phyloP scores from a whole-genome alignment of 305 asterid genomes.

The Caryopteris hybrid region DNA sequence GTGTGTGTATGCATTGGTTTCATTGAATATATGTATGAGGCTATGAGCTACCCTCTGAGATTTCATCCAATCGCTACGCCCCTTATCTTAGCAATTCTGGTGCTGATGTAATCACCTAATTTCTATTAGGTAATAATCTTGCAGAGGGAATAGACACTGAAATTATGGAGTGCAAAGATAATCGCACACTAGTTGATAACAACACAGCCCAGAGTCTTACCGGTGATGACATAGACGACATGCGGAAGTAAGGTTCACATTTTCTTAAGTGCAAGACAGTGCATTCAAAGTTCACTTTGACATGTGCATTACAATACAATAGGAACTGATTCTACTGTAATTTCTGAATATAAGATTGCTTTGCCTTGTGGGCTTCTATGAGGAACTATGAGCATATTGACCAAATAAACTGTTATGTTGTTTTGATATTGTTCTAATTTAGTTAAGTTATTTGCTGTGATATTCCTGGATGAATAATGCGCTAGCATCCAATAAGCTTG shows the following conservation, averaged over 20 bases:
- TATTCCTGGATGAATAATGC: no score
- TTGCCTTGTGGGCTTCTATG: not conserved
- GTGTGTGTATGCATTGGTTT: not conserved
- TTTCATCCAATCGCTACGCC: conserved; percentile 1
- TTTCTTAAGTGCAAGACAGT: not conserved
- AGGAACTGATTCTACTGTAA: not conserved
- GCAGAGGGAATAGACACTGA: conserved; percentile 40
- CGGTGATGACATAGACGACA: conserved; percentile 68
- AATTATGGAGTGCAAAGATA: conserved; percentile 54
- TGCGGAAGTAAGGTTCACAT: conserved; percentile 54
- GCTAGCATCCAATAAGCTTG: no score
- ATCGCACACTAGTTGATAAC: conserved; percentile 76
- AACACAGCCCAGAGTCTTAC: conserved; percentile 85
- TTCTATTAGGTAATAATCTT: conserved; percentile 41
- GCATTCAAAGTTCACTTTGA: no score
- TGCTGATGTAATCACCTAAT: conserved; percentile 18
- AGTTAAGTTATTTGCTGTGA: no score
- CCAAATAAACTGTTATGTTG: not conserved
- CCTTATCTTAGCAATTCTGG: not conserved
- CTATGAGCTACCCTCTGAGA: not conserved
- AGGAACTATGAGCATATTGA: not conserved
- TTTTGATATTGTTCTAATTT: no score
- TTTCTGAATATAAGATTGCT: conserved; percentile 1
- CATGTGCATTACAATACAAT: not conserved
- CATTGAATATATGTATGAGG: not conserved